Percentiles rank a stretch among this genome's conserved stretches.
phyloP scores from a whole-genome alignment of 352 stramenopile species.

The Phytopythium vexans region DNA sequence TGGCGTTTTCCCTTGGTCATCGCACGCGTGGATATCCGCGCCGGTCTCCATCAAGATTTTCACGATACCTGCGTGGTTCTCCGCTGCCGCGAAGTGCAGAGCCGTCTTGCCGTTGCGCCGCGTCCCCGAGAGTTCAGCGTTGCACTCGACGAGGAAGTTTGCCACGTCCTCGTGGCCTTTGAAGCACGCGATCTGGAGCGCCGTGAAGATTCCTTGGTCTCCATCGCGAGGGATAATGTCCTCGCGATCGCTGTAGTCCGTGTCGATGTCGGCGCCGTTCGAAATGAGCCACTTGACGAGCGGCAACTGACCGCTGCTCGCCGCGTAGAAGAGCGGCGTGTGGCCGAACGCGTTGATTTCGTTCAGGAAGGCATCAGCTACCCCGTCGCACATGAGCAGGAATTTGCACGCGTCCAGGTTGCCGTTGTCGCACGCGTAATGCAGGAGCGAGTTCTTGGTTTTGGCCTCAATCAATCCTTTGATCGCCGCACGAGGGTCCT shows the following conservation, averaged over 20 bases:
- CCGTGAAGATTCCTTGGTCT: slow-evolving; percentile 72
- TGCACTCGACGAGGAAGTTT: slow-evolving; percentile 83
- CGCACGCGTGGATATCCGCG: slow-evolving; percentile 58
- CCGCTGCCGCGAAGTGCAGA: slow-evolving; percentile 61
- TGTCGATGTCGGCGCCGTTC: slow-evolving; percentile 81
- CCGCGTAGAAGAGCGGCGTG: slow-evolving; percentile 76
- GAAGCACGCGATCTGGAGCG: slow-evolving; percentile 76
- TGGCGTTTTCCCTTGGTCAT: slow-evolving; percentile 54
- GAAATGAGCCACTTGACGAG: slow-evolving; percentile 85
- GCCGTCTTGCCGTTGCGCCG: slow-evolving; percentile 70
- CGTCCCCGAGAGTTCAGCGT: slow-evolving; percentile 65
- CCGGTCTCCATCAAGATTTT: slow-evolving; percentile 69
- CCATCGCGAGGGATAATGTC: slow-evolving; percentile 46
- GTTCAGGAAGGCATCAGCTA: slow-evolving; percentile 60
- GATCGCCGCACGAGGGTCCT: slow-evolving; percentile 15
- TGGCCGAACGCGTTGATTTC: slow-evolving; percentile 74
- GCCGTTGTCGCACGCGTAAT: slow-evolving; percentile 80
- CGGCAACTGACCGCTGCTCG: slow-evolving; percentile 64
- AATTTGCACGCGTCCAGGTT: slow-evolving; percentile 83
- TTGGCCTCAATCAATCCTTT: slow-evolving; percentile 53
- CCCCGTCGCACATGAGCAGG: slow-evolving; percentile 67
- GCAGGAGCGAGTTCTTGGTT: slow-evolving; percentile 70
- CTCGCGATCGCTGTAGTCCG: slow-evolving; percentile 63
- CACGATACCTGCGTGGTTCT: slow-evolving; percentile 60
- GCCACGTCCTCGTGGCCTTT: slow-evolving; percentile 63